phyloP scores from a whole-genome alignment of 805 yeast genomes.

The Zygoascus flipseniorum region DNA sequence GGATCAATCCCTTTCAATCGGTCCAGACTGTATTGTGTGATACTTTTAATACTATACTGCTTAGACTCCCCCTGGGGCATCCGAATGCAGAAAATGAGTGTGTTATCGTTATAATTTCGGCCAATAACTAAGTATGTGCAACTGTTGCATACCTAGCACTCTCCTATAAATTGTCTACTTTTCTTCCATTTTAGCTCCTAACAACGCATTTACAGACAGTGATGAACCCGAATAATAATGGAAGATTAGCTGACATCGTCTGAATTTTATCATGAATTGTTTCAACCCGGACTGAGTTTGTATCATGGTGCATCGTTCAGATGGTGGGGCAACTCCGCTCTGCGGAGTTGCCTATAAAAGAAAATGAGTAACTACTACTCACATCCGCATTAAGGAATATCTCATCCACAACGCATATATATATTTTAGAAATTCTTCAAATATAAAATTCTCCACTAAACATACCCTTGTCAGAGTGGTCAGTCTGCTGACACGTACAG shows the following conservation, averaged over 20 bases:
- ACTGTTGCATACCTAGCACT: not conserved
- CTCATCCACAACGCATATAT: not conserved
- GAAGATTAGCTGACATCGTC: not conserved
- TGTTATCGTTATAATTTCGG: not conserved
- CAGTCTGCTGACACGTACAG: too few species aligned
- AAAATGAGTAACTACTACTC: not conserved
- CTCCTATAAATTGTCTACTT: not conserved
- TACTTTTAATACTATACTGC: too few species aligned
- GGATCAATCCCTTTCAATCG: too few species aligned
- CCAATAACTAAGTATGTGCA: not conserved
- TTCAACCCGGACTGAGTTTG: not conserved
- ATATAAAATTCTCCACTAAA: too few species aligned
- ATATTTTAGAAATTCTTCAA: not conserved
- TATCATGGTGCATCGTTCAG: not conserved
- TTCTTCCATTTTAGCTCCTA: not conserved
- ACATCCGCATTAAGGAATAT: not conserved
- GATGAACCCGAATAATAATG: not conserved
- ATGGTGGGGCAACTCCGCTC: not conserved
- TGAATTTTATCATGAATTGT: not conserved
- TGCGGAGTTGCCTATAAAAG: not conserved
- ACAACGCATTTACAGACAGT: not conserved
- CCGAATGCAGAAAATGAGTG: not conserved
- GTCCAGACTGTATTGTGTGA: too few species aligned
- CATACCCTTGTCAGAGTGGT: too few species aligned
- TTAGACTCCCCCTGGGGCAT: too few species aligned